Percentiles rank a stretch among this genome's conserved stretches.
phyloP scores from a whole-genome alignment of 495 filamentous ascomycete genomes.

The Podospora fimiseda region DNA sequence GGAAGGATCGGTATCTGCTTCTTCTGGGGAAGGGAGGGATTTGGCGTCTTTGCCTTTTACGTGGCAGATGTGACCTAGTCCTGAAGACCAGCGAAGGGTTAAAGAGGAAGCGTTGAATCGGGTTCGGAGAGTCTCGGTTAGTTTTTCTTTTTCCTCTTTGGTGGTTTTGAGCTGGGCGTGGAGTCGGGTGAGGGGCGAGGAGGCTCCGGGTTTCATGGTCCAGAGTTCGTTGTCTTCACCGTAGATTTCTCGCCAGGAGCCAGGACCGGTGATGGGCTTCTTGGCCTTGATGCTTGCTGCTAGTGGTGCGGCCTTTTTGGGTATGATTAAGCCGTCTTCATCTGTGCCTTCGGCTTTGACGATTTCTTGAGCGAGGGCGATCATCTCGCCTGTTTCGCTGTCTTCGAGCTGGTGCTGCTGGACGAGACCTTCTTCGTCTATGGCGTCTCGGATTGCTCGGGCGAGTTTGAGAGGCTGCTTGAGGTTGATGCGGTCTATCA shows the following conservation, averaged over 20 bases:
- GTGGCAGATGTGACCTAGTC: conserved; percentile 82
- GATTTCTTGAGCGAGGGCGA: conserved; percentile 61
- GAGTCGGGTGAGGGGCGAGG: conserved; percentile 52
- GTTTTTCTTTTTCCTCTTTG: conserved; percentile 46
- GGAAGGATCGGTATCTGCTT: conserved; percentile 3
- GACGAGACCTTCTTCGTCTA: conserved; percentile 88
- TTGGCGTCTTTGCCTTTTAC: conserved; percentile 74
- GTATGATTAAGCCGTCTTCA: conserved; percentile 33
- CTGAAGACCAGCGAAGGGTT: conserved; percentile 75
- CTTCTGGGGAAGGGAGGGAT: background rate
- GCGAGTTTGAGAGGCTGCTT: conserved; percentile 64
- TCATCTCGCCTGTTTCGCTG: conserved; percentile 58
- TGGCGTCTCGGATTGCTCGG: conserved; percentile 61
- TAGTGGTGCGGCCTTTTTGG: conserved; percentile 32
- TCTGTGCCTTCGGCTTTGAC: conserved; percentile 51
- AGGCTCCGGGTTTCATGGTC: conserved; percentile 80
- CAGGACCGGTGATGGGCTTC: conserved; percentile 22
- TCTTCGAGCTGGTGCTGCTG: conserved; percentile 73
- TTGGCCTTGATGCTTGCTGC: conserved; percentile 5
- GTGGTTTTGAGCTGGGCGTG: conserved; percentile 59
- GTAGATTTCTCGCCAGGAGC: conserved; percentile 48
- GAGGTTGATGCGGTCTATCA: conserved; percentile 60
- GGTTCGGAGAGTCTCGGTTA: conserved; percentile 54
- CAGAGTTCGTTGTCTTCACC: conserved; percentile 59
- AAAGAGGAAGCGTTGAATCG: conserved; percentile 50